These are phyloP conservation scores for Umbelopsis vinacea DNA, from an alignment of 192 early-diverging fungal species.

Conservation along the genomic window DNA sequence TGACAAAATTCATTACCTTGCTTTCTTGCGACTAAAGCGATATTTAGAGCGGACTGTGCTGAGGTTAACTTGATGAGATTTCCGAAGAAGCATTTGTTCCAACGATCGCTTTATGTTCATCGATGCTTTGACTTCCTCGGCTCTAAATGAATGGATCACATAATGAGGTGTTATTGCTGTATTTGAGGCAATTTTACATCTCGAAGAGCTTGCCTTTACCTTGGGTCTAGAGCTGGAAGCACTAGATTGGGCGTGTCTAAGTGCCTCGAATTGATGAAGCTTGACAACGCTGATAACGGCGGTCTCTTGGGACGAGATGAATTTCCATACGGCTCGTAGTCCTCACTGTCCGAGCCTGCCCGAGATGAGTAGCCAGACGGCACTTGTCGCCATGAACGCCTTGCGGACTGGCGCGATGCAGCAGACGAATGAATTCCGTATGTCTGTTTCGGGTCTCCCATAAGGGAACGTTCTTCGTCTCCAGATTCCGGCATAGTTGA, in stretches of 20 bases:
- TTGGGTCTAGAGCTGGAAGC: slow-evolving; percentile 31
- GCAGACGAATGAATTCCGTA: background rate
- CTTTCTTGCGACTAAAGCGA: slow-evolving; percentile 24
- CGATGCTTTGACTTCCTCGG: slow-evolving; percentile 32
- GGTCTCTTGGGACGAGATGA: background rate
- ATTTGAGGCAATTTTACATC: background rate
- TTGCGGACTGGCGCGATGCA: background rate
- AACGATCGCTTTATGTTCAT: background rate
- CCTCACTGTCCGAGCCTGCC: slow-evolving; percentile 5
- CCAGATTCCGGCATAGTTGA: background rate
- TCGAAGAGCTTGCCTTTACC: background rate
- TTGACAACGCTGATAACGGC: background rate
- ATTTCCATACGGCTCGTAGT: background rate
- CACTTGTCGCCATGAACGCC: background rate
- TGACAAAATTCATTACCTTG: slow-evolving; percentile 26
- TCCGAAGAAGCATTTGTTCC: slow-evolving; percentile 23
- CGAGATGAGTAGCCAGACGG: slow-evolving; percentile 19
- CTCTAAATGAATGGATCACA: slow-evolving; percentile 17
- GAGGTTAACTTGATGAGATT: slow-evolving; percentile 30
- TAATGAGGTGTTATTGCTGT: background rate
- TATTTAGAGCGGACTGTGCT: slow-evolving; percentile 39
- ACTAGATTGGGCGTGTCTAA: slow-evolving; percentile 26
- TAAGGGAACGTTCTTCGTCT: slow-evolving; percentile 7
- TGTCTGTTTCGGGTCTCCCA: background rate
- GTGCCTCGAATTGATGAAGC: slow-evolving; percentile 5